Evolutionary conservation across 805 yeast species (phyloP).

Genomic region (Candida vaughaniae): DNA sequence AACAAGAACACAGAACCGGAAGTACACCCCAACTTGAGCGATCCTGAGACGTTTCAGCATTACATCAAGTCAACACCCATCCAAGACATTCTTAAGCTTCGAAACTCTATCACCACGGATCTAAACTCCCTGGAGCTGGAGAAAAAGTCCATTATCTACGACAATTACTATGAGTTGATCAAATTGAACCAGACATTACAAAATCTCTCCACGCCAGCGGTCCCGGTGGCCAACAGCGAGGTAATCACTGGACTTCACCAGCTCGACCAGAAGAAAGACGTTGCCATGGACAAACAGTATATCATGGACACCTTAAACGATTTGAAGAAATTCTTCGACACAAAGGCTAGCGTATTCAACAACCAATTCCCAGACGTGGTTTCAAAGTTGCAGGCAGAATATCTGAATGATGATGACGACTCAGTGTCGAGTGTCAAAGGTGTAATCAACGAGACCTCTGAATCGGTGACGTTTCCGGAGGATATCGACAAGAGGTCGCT

Average conservation of each 20-base stretch:
- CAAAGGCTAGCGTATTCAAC: slow-evolving; percentile 18
- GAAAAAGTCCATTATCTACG: slow-evolving; percentile 70
- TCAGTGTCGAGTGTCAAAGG: slow-evolving; percentile 18
- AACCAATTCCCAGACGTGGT: slow-evolving; percentile 22
- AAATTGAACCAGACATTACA: slow-evolving; percentile 58
- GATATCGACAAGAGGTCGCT: slow-evolving; percentile 9
- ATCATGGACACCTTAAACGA: slow-evolving; percentile 23
- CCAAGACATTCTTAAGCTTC: slow-evolving; percentile 28
- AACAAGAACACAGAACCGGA: neutral
- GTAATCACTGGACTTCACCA: slow-evolving; percentile 10
- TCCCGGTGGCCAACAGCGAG: slow-evolving; percentile 3
- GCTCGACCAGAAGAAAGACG: slow-evolving; percentile 1
- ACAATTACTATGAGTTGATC: slow-evolving; percentile 71
- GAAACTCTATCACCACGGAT: slow-evolving; percentile 40
- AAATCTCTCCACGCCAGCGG: slow-evolving; percentile 17
- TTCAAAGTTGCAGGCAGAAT: slow-evolving; percentile 9
- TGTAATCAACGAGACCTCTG: slow-evolving; percentile 8
- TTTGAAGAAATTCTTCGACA: slow-evolving; percentile 21
- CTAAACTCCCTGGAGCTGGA: slow-evolving; percentile 56
- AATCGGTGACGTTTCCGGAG: slow-evolving; percentile 7
- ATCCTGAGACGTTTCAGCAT: slow-evolving; percentile 18
- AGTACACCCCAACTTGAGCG: slow-evolving; percentile 12
- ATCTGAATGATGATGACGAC: slow-evolving; percentile 13
- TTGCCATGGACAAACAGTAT: slow-evolving; percentile 16
- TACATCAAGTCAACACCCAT: slow-evolving; percentile 24